Evolutionary conservation across 257 asterid genomes (phyloP).

Genomic region (Forsythia suspensa): DNA sequence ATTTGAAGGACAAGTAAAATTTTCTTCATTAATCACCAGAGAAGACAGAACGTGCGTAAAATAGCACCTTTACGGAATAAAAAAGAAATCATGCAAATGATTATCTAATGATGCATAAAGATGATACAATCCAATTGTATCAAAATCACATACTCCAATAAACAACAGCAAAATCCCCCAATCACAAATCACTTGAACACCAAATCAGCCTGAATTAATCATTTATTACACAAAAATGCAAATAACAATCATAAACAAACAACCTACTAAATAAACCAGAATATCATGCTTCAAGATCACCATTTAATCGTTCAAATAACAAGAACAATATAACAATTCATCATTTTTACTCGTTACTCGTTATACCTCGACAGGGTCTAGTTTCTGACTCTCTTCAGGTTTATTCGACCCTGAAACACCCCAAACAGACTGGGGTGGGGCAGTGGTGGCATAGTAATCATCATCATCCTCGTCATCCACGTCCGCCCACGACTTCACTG

Average conservation of each 20-base stretch:
- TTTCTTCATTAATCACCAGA: neutral
- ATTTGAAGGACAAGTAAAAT: neutral
- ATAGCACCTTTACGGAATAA: neutral
- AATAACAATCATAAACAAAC: neutral
- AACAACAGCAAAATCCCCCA: neutral
- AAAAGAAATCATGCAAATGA: neutral
- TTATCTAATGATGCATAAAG: neutral
- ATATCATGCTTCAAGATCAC: neutral
- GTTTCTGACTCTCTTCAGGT: slow-evolving; percentile 33
- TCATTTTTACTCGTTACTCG: neutral
- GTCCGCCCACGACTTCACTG: slow-evolving; percentile 75
- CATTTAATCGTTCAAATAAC: neutral
- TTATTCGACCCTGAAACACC: slow-evolving; percentile 34
- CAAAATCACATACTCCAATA: neutral
- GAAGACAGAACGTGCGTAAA: neutral
- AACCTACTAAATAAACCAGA: neutral
- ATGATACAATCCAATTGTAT: neutral
- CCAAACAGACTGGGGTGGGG: slow-evolving; percentile 71
- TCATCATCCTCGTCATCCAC: slow-evolving; percentile 83
- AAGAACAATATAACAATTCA: neutral
- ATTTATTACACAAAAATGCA: neutral
- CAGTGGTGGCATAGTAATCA: slow-evolving; percentile 73
- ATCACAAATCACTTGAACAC: neutral
- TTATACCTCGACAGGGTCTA: slow-evolving; percentile 59
- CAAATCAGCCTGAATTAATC: neutral